Conservation (phyloP, 176 grass and related monocot species). For the Cenchrus fungigraminus region DNA sequence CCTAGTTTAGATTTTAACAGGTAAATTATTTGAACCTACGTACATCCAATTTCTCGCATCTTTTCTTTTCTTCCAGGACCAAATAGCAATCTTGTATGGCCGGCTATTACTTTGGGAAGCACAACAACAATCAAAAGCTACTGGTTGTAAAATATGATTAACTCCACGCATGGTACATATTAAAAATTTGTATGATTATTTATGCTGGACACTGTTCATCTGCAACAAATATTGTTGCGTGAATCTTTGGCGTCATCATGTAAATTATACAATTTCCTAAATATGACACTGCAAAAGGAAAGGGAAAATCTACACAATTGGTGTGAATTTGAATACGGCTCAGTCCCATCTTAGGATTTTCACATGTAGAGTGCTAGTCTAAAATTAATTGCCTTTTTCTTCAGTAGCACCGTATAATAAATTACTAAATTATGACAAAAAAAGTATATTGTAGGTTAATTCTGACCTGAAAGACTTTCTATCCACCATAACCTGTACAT, state of each 20-base stretch:
- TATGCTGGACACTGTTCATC: not conserved
- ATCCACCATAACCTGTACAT: not conserved
- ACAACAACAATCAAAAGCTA: not conserved
- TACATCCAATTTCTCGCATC: not conserved
- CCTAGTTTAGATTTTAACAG: constrained; percentile 7
- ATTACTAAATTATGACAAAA: too few species aligned
- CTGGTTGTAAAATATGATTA: not conserved
- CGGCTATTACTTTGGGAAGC: not conserved
- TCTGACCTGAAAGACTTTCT: not conserved
- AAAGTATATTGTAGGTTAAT: not conserved
- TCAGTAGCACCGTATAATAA: not conserved
- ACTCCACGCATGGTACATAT: not conserved
- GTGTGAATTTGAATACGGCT: not conserved
- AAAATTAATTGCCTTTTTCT: not conserved
- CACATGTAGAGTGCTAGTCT: not conserved
- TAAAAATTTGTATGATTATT: not conserved
- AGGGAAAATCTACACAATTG: not conserved
- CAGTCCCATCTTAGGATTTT: not conserved
- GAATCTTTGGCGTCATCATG: not conserved
- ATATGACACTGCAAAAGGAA: not conserved
- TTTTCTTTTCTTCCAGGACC: not conserved
- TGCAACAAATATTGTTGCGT: not conserved
- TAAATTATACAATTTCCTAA: not conserved
- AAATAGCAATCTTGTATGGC: not conserved
- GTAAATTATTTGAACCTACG: constrained; percentile 32